Evolutionary conservation across 2,329 filamentous ascomycete genomes (phyloP).

Genomic region (Penicillium sp.): DNA sequence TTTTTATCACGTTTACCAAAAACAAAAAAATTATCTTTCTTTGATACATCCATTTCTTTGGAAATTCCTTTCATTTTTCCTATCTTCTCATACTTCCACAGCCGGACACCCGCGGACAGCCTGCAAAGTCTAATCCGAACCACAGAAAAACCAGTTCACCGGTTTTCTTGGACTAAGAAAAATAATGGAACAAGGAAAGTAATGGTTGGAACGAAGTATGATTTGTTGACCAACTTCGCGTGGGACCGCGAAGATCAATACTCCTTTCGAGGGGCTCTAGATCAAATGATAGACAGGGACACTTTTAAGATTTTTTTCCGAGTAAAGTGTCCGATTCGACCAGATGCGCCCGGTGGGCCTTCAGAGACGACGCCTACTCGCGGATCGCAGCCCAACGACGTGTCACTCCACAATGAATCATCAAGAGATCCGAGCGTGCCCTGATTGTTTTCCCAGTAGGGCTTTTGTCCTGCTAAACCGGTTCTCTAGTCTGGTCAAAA

Average conservation of each 20-base stretch:
- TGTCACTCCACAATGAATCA: constrained; percentile 11
- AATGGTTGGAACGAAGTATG: background rate
- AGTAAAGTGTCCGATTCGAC: background rate
- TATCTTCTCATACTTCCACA: background rate
- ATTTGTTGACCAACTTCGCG: background rate
- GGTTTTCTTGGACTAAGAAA: background rate
- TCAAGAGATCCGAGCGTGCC: constrained; percentile 1
- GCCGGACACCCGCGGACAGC: background rate
- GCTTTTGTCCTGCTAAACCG: background rate
- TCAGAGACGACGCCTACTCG: background rate
- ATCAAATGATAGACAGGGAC: constrained; percentile 17
- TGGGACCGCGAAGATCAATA: constrained; percentile 5
- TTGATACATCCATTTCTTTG: constrained; percentile 1
- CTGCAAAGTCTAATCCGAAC: background rate
- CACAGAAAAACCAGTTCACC: background rate
- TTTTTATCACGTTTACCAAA: background rate
- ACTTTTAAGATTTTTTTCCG: background rate
- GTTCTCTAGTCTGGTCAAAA: background rate
- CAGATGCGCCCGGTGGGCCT: background rate
- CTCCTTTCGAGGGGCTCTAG: constrained; percentile 8
- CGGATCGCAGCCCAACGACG: constrained; percentile 1
- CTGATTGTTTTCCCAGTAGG: background rate
- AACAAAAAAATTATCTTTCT: constrained; percentile 4
- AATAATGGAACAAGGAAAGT: background rate
- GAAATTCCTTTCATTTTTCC: no score